Percentiles rank a stretch among this genome's conserved stretches.
Conservation (phyloP, 495 filamentous ascomycete species). For the Penicillium cosmopolitanum region DNA sequence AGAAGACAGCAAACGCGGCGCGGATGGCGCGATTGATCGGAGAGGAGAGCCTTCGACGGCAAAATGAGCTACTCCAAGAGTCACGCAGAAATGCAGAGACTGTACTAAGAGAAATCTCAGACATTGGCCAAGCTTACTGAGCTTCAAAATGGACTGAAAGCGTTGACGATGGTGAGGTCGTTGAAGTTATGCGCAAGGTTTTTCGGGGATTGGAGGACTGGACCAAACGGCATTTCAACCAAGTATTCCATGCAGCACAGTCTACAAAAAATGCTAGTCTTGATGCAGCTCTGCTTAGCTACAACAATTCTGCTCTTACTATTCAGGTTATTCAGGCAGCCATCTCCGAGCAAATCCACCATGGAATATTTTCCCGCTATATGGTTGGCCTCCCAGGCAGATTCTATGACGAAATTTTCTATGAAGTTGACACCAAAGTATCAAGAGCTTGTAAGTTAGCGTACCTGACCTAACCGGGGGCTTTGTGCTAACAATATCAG, state of each 20-base stretch:
- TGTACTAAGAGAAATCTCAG: slow-evolving; percentile 2
- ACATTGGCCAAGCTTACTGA: not conserved
- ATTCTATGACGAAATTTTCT: not conserved
- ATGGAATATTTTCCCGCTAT: slow-evolving; percentile 1
- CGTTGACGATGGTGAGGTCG: slow-evolving; percentile 1
- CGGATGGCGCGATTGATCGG: not conserved
- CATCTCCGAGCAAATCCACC: not conserved
- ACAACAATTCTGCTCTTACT: too few species aligned
- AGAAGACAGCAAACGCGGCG: not conserved
- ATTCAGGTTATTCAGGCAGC: not conserved
- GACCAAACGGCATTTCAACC: slow-evolving; percentile 5
- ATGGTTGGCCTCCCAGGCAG: slow-evolving; percentile 5
- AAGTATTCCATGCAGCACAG: not conserved
- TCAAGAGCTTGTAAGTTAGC: not conserved
- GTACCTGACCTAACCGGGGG: too few species aligned
- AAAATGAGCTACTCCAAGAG: slow-evolving; percentile 4
- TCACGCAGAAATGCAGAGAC: not conserved
- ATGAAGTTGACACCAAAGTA: not conserved
- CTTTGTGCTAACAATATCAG: too few species aligned
- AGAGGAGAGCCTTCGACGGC: slow-evolving; percentile 8
- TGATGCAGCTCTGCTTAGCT: too few species aligned
- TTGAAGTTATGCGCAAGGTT: not conserved
- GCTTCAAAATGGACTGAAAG: slow-evolving; percentile 8
- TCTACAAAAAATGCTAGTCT: too few species aligned
- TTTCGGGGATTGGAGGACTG: slow-evolving; percentile 4